These are phyloP conservation scores for Aspergillus ibericus DNA, from an alignment of 2,329 filamentous ascomycete genomes.

Conservation along the genomic window DNA sequence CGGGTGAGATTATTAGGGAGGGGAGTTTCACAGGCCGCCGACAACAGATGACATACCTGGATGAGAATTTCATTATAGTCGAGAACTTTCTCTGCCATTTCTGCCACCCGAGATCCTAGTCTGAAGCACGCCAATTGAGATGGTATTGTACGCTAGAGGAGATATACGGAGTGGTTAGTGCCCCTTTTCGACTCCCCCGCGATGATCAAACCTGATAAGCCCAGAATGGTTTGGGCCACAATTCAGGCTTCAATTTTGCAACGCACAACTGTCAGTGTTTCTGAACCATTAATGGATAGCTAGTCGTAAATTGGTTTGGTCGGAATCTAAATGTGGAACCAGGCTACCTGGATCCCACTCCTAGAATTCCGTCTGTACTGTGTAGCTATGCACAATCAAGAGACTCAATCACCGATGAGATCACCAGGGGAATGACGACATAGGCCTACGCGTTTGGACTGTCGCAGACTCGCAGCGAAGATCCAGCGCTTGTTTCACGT, in stretches of 20 bases:
- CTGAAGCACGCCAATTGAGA: neutral
- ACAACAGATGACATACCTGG: conserved; percentile 17
- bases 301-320: neutral
- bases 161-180: neutral
- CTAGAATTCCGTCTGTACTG: too few species aligned
- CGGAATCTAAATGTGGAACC: neutral
- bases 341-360: too few species aligned
- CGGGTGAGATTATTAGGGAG: neutral
- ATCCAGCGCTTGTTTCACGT: neutral
- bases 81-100: neutral
- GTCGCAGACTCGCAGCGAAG: neutral
- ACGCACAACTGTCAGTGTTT: neutral
- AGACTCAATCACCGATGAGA: neutral
- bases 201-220: conserved; percentile 14
- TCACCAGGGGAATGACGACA: neutral
- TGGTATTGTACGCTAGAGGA: neutral
- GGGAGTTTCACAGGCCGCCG: neutral
- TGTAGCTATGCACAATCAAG: too few species aligned
- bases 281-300: neutral
- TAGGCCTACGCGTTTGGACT: neutral
- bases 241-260: neutral
- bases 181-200: conserved; percentile 1
- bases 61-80: conserved; percentile 24
- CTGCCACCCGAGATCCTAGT: neutral
- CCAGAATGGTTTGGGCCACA: neutral